phyloP scores from a whole-genome alignment of 73 alveolate genomes.

The Paramecium sonneborni region DNA sequence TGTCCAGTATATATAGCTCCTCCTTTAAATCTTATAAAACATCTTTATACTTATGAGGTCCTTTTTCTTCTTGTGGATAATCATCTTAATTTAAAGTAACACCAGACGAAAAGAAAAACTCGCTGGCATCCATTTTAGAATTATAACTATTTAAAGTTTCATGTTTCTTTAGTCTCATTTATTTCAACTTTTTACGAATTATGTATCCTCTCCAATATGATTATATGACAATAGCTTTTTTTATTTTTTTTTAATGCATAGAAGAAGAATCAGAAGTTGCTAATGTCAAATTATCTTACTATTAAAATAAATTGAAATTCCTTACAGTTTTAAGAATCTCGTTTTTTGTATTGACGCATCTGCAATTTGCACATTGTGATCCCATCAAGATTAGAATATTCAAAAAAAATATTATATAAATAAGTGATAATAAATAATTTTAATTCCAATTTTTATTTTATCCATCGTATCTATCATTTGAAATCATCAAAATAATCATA shows the following conservation, averaged over 20 bases:
- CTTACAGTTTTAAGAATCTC: slow-evolving; percentile 3
- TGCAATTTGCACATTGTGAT: slow-evolving; percentile 16
- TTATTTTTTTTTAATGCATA: not conserved
- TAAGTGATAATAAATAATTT: not conserved
- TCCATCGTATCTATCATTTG: not conserved
- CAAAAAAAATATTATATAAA: not conserved
- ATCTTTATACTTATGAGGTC: slow-evolving; percentile 69
- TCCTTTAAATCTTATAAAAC: slow-evolving; percentile 40
- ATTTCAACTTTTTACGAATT: not conserved
- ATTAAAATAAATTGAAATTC: not conserved
- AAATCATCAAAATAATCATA: not conserved
- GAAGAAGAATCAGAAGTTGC: slow-evolving; percentile 16
- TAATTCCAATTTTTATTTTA: not conserved
- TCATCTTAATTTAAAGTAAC: not conserved
- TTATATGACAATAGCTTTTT: not conserved
- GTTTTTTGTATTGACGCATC: not conserved
- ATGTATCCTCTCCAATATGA: not conserved
- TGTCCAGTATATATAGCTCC: slow-evolving; percentile 47
- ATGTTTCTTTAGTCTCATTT: not conserved
- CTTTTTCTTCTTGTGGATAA: not conserved
- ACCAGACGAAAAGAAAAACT: slow-evolving; percentile 26
- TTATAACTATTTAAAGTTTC: slow-evolving; percentile 7
- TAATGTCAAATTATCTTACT: not conserved
- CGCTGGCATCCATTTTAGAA: not conserved
- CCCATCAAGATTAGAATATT: not conserved